Evolutionary conservation across 192 early-diverging fungal species (phyloP).

Genomic region (Podila epigama): DNA sequence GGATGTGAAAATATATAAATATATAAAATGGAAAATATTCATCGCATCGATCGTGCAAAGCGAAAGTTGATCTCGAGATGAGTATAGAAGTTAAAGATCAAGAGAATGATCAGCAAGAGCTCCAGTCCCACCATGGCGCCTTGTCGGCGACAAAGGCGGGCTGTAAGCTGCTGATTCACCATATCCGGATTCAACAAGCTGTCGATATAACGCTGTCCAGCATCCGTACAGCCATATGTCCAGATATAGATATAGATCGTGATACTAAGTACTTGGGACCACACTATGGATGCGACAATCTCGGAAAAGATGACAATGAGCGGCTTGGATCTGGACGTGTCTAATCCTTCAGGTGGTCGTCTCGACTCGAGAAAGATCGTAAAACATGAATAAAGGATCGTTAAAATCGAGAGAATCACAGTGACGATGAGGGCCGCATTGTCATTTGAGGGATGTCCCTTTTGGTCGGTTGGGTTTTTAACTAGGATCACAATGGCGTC

Average conservation of each 20-base stretch:
- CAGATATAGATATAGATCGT: constrained; percentile 26
- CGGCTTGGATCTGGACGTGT: constrained; percentile 21
- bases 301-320: constrained; percentile 34
- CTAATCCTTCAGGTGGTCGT: constrained; percentile 24
- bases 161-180: background rate
- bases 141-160: constrained; percentile 17
- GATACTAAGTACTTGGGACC: constrained; percentile 37
- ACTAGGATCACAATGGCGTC: constrained; percentile 10
- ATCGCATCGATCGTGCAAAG: constrained; percentile 15
- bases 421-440: constrained; percentile 13
- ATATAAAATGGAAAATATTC: no score
- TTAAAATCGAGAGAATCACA: constrained; percentile 12
- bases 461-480: background rate
- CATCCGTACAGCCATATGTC: constrained; percentile 21
- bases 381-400: constrained; percentile 25
- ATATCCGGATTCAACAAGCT: constrained; percentile 5
- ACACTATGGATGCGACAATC: constrained; percentile 25
- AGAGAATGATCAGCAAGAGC: constrained; percentile 18
- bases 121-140: constrained; percentile 28
- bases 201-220: background rate
- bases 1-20: no score
- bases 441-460: constrained; percentile 9
- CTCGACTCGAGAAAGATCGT: constrained; percentile 21
- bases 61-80: constrained; percentile 32
- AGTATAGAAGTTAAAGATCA: constrained; percentile 46